Percentiles rank a stretch among this genome's conserved stretches.
Evolutionary conservation across 2,329 filamentous ascomycete species (phyloP).

Genomic region (Beauveria asiatica): DNA sequence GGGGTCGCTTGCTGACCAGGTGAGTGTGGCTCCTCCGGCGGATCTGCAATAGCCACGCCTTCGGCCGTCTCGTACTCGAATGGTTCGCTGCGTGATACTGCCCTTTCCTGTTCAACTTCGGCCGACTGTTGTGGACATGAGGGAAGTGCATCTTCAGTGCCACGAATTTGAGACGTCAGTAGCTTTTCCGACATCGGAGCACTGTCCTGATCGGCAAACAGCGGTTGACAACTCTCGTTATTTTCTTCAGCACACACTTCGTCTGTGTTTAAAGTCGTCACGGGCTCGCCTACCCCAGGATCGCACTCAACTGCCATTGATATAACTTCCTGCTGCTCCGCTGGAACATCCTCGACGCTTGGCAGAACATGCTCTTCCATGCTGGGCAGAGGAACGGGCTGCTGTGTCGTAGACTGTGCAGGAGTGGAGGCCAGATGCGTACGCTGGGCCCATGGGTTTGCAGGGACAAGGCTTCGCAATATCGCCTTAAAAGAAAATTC

Average conservation of each 20-base stretch:
- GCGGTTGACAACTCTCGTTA: neutral
- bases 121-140: neutral
- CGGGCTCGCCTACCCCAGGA: neutral
- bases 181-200: neutral
- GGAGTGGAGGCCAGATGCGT: constrained; percentile 10
- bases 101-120: neutral
- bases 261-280: too few relatives aligned
- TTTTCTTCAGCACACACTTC: neutral
- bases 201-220: neutral
- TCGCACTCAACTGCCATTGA: neutral
- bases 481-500: constrained; percentile 18
- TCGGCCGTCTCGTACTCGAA: neutral
- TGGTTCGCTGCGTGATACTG: neutral
- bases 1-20: neutral
- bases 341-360: neutral
- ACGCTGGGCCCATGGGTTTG: constrained; percentile 19
- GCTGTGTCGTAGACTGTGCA: neutral
- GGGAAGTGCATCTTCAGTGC: neutral
- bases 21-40: neutral
- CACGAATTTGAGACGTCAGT: neutral
- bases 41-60: neutral
- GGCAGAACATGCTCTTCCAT: neutral
- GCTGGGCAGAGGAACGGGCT: neutral
- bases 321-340: neutral
- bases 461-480: constrained; percentile 18